A percentile compares a stretch with the other conserved stretches of the same genome.
Conservation (phyloP, 768 basidiomycete species). For the Dioszegia aurantiaca region DNA sequence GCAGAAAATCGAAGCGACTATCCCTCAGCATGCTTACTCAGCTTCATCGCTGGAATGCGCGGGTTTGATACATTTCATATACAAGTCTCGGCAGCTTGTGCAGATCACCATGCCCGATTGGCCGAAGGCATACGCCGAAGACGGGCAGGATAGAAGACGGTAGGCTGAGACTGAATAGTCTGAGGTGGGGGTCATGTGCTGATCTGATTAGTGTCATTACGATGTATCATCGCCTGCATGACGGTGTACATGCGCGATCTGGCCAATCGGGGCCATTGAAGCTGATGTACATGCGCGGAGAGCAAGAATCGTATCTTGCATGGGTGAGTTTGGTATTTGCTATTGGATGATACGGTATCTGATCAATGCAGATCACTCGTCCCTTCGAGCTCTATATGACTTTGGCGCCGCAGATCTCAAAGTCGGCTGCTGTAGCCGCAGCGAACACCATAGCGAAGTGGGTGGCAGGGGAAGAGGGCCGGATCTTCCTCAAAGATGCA, state of each 20-base stretch:
- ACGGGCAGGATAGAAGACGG: conserved; percentile 62
- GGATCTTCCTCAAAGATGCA: conserved; percentile 79
- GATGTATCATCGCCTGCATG: conserved; percentile 81
- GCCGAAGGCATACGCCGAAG: conserved; percentile 75
- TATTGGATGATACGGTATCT: background rate
- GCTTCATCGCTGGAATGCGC: conserved; percentile 72
- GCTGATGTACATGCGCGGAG: conserved; percentile 79
- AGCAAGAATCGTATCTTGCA: conserved; percentile 83
- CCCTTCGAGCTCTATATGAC: conserved; percentile 88
- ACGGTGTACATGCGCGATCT: conserved; percentile 84
- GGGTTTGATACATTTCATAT: conserved; percentile 88
- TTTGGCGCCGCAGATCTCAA: conserved; percentile 76
- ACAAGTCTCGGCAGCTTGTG: conserved; percentile 84
- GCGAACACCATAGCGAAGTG: conserved; percentile 86
- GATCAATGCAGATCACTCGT: conserved; percentile 70
- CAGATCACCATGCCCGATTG: conserved; percentile 83
- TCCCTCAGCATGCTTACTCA: conserved; percentile 55
- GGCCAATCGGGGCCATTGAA: conserved; percentile 72
- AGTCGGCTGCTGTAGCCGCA: conserved; percentile 79
- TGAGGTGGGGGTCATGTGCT: background rate
- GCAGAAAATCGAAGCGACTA: conserved; percentile 54
- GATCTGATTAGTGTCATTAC: conserved; percentile 64
- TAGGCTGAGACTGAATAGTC: conserved; percentile 50
- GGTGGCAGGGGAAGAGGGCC: conserved; percentile 82
- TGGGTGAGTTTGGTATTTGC: conserved; percentile 65